Conservation (phyloP, 768 basidiomycete species). For the Kondoa malvinella region DNA sequence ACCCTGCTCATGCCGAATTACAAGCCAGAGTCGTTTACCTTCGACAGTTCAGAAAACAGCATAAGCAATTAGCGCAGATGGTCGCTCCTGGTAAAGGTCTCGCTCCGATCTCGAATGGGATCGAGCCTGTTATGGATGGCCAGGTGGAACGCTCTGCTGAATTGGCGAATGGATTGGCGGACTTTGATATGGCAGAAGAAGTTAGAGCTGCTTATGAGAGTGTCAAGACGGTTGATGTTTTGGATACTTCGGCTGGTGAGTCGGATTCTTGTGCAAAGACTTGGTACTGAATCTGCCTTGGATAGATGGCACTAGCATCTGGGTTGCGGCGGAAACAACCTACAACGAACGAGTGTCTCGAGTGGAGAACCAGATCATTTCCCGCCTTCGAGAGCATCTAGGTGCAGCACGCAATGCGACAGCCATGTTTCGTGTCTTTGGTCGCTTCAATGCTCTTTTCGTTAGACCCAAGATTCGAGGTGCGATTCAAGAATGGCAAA, state of each 20-base stretch:
- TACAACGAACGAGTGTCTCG: constrained; percentile 94
- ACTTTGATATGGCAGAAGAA: constrained; percentile 96
- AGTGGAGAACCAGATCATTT: constrained; percentile 97
- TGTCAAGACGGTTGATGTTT: constrained; percentile 87
- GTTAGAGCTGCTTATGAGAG: constrained; percentile 90
- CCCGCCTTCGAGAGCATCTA: constrained; percentile 70
- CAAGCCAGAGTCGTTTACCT: constrained; percentile 76
- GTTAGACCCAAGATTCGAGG: constrained; percentile 85
- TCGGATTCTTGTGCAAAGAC: constrained; percentile 4
- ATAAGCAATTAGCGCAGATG: constrained; percentile 94
- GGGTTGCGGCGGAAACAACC: constrained; percentile 90
- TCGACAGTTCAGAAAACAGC: constrained; percentile 84
- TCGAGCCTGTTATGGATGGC: background rate
- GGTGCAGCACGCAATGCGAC: constrained; percentile 94
- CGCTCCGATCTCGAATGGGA: background rate
- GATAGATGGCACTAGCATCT: constrained; percentile 87
- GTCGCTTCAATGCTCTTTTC: constrained; percentile 92
- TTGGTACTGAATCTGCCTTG: constrained; percentile 9
- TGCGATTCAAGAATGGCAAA: constrained; percentile 98
- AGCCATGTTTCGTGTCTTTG: constrained; percentile 99
- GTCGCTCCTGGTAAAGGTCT: constrained; percentile 83
- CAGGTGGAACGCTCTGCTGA: constrained; percentile 33
- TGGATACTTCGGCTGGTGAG: constrained; percentile 81
- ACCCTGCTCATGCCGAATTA: constrained; percentile 72
- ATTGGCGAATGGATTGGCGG: constrained; percentile 58